Base-by-base conservation (phyloP, 768 basidiomycete genomes). In the Auricularia sp. region DNA sequence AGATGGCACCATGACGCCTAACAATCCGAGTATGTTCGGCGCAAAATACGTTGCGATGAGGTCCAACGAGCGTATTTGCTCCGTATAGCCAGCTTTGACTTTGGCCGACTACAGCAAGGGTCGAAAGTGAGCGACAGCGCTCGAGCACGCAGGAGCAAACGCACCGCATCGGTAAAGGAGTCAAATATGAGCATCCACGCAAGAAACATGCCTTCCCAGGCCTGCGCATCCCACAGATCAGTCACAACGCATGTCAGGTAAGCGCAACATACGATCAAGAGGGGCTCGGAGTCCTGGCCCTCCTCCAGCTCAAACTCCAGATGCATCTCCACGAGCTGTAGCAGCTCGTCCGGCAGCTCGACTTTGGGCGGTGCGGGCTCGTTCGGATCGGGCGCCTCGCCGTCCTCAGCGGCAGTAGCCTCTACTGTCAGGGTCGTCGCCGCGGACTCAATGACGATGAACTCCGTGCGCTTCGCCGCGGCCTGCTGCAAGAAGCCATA, bases 101-200 rank as follows among this genome's bases (percentile, higher is more conserved):
- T 89, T 92, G 69, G 92, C 81, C 0, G 95, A 96, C 94, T 98
- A 29, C 29, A 29, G 29, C 29, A 29, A 29, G 29, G 29, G 29
- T 2, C 29, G 2, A 29, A 29, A 1, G 29, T 29, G 29, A 29
- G 29, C 29, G 29, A 29, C 1, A 29, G 29, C 29, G 1, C 29
- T 29, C 29, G 29, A 29, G 29, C 29, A 29, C 1, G 29, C 29
- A 29, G 29, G 29, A 29, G 1, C 1, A 29, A 7, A 71, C 91
- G 67, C 73, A 95, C 94, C 8, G 92, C 89, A 73, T 91, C 86
- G 33, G 79, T 77, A 75, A 97, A 97, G 21, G 89, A 78, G 70
- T 94, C 92, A 67, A 97, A 88, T 1, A 87, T 72, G n/a, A 92
- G 76, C 87, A 95, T 90, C 94, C 94, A 97, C 2, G 82, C 83